A percentile compares a stretch with the other conserved stretches of the same genome.
Conservation (phyloP, 257 asterid species). For the Nicotiana sylvestris region DNA sequence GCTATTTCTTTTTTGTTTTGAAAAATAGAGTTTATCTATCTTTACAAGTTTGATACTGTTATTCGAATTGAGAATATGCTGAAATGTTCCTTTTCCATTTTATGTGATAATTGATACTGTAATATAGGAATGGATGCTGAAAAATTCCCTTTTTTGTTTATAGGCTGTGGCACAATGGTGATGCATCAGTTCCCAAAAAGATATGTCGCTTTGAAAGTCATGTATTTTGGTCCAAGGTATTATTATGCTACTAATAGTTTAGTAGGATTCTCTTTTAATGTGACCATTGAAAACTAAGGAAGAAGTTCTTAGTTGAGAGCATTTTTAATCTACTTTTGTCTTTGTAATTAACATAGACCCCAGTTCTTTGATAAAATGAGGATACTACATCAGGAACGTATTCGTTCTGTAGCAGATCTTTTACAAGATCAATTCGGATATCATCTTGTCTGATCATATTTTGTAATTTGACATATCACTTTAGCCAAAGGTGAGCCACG, state of each 20-base stretch:
- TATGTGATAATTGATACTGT: background rate
- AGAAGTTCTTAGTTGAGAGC: background rate
- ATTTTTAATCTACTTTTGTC: background rate
- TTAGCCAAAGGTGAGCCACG: background rate
- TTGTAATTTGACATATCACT: background rate
- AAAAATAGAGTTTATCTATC: background rate
- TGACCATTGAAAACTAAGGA: background rate
- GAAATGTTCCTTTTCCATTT: background rate
- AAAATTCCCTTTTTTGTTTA: conserved; percentile 11
- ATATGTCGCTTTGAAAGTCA: conserved; percentile 72
- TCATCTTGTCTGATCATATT: conserved; percentile 3
- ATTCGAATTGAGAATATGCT: background rate
- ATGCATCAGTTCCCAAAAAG: conserved; percentile 54
- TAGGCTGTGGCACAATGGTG: conserved; percentile 19
- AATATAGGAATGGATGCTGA: background rate
- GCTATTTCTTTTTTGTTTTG: background rate
- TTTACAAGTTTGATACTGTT: conserved; percentile 7
- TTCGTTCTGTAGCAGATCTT: too few relatives aligned
- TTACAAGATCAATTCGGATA: background rate
- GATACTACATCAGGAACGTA: too few relatives aligned
- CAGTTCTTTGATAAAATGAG: too few relatives aligned
- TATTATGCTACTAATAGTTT: background rate
- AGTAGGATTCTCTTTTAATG: conserved; percentile 8
- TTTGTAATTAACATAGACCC: too few relatives aligned
- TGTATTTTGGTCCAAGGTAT: conserved; percentile 95